phyloP scores from a whole-genome alignment of 2,329 filamentous ascomycete genomes.

The Fonsecaea multimorphosa region DNA sequence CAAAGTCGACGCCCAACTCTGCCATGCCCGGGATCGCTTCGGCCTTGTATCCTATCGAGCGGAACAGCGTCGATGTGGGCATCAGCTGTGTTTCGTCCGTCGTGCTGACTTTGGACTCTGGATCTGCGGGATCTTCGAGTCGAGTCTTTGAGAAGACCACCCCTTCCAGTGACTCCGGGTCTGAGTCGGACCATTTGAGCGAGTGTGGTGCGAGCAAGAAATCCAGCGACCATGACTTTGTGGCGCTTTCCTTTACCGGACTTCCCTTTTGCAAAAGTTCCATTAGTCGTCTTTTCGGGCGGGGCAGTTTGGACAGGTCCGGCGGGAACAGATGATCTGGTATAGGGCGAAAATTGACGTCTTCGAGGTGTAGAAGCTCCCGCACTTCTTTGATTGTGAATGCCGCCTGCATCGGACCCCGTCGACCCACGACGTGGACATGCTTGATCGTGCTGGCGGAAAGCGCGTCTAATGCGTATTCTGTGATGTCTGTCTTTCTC shows the following conservation, averaged over 20 bases:
- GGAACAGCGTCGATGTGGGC: slow-evolving; percentile 76
- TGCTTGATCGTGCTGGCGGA: slow-evolving; percentile 74
- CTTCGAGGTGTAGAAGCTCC: slow-evolving; percentile 79
- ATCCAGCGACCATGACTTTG: slow-evolving; percentile 81
- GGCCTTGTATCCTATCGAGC: slow-evolving; percentile 94
- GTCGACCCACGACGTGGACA: slow-evolving; percentile 84
- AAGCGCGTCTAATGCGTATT: slow-evolving; percentile 77
- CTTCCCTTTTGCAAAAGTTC: slow-evolving; percentile 82
- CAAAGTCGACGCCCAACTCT: slow-evolving; percentile 77
- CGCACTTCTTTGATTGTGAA: slow-evolving; percentile 96
- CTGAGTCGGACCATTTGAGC: slow-evolving; percentile 62
- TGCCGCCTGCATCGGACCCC: slow-evolving; percentile 88
- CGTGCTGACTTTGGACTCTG: slow-evolving; percentile 56
- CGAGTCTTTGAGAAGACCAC: slow-evolving; percentile 69
- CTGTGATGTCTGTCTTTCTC: slow-evolving; percentile 84
- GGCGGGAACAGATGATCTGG: slow-evolving; percentile 70
- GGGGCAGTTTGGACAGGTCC: slow-evolving; percentile 71
- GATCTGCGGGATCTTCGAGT: slow-evolving; percentile 58
- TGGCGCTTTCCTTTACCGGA: slow-evolving; percentile 53
- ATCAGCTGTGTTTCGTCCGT: slow-evolving; percentile 58
- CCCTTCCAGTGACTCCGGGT: slow-evolving; percentile 62
- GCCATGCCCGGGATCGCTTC: slow-evolving; percentile 75
- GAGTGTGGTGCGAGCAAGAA: slow-evolving; percentile 80
- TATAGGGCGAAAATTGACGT: slow-evolving; percentile 74
- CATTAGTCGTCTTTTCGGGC: slow-evolving; percentile 76